Base-by-base conservation (phyloP, 2,329 filamentous ascomycete genomes). In the Hypocrella siamensis region DNA sequence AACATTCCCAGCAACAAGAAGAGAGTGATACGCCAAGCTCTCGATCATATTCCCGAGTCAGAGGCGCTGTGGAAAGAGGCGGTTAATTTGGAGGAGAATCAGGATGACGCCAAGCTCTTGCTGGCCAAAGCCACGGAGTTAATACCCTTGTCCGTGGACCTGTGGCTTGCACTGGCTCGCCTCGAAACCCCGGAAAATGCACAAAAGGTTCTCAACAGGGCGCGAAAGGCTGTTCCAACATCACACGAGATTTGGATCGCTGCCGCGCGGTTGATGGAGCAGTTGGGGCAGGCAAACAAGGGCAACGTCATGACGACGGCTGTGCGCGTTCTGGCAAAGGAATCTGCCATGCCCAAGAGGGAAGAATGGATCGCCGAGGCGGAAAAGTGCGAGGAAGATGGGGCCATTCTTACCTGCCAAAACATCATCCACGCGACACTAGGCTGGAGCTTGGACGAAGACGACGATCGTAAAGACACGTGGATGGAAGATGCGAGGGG, bases 41-140 rank as follows among this genome's bases (percentile, higher is more conserved):
- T 98, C 28, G 83, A 96, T 45, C 79, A 93, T 46, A 81, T 94
- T 26, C 86, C 86, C 1, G 84, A 93, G 47, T 96, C 88, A 0
- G 90, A 96, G 30, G 79, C 82, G 26, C 69, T 98, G n/a, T 98
- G 90, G 90, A 98, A 96, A 51, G 85, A 92, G 50, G 79, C 88
- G 5, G 88, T 98, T 39, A 96, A 96, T 44, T 61, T 96, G 34
- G 90, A 96, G 48, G 88, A 94, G 46, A 79, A 93, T 43, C 72
- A 80, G 0, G 79, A 78, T 19, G 85, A 94, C 58, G 92, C 92
- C 4, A 77, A 78, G 39, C 63, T 98, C 34, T 66, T 98, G 33
- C 70, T 98, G 29, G 86, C 85, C 30, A 94, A 94, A 57, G 92
- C 92, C 1, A 93, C 86, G 1, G 86, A 98, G 45, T 79, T 94